Conservation (phyloP, 306 rosid genomes). For the Betula pendula region DNA sequence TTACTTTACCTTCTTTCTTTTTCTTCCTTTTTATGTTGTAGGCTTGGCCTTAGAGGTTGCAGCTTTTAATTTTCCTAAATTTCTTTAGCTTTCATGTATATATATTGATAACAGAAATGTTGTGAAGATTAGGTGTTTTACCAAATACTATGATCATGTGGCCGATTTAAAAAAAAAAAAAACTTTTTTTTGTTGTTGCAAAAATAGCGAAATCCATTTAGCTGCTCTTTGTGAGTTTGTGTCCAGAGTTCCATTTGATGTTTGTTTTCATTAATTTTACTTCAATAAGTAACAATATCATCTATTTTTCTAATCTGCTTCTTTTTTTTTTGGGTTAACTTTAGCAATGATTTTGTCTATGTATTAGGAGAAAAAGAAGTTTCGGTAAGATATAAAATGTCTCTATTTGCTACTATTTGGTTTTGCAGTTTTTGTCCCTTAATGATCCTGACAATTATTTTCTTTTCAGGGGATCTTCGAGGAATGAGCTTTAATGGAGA, state of each 20-base stretch:
- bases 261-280: neutral
- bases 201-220: neutral
- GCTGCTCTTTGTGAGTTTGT: constrained; percentile 1
- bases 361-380: neutral
- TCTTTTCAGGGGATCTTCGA: constrained; percentile 44
- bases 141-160: neutral
- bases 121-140: neutral
- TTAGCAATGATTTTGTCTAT: neutral
- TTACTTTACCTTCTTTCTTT: neutral
- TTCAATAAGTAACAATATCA: neutral
- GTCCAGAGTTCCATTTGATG: neutral
- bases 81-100: neutral
- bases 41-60: neutral
- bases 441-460: constrained; percentile 2
- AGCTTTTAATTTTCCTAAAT: neutral
- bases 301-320: neutral
- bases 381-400: neutral
- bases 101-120: neutral
- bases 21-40: neutral
- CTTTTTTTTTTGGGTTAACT: neutral
- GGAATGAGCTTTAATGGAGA: constrained; percentile 41
- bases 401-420: neutral
- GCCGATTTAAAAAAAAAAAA: too few species aligned
- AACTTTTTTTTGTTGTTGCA: too few species aligned
- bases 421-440: neutral